Base-by-base conservation (phyloP, 164 flowering plant genomes). In the Malania oleifera region DNA sequence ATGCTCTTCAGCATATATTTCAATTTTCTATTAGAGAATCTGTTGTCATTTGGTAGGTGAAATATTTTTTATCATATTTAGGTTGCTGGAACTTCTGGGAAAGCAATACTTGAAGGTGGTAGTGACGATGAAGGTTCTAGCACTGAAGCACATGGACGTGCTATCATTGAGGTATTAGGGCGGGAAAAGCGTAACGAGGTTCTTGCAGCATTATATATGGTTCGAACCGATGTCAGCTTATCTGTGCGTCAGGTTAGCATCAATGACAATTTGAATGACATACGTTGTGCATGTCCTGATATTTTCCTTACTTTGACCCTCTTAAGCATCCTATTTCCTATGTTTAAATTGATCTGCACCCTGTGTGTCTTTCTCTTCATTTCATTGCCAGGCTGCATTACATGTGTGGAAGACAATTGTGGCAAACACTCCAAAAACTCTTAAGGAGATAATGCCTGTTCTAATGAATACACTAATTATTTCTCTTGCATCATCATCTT, bases 31-130 rank as follows among this genome's bases (percentile, higher is more conserved):
- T 40, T 31, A 39, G 7, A 13, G 35, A 13, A 46, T 29, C 44
- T n/a, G 10, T 40, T 47, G 7, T 6, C n/a, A 17, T 22, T 47
- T 38, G 26, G 5, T 44, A 7, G 52, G 10, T 63, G 13, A 66
- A 22, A 11, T 14, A 9, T 18, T 50, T 37, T 28, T 29, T 49
- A 19, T 54, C 50, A 67, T 7, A 28, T 66, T 44, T 73, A 93
- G 99, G 99, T 95, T 76, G 99, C 99, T 70, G 99, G 99, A 60
- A 95, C 99, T 52, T 88, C 99, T 62, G 99, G 99, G 34, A 95
- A 95, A 76, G 97, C 99, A 53, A 77, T 90, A 62, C 95, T 95
- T 62, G 99, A 95, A 75, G 99, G 99, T 67, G 99, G 99, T 19
- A 95, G 99, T 76, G 99, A 95, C 74, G 99, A 95, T 86, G 99